These are phyloP conservation scores for Phaseolus coccineus DNA, from an alignment of 331 rosid species.

Conservation along the genomic window DNA sequence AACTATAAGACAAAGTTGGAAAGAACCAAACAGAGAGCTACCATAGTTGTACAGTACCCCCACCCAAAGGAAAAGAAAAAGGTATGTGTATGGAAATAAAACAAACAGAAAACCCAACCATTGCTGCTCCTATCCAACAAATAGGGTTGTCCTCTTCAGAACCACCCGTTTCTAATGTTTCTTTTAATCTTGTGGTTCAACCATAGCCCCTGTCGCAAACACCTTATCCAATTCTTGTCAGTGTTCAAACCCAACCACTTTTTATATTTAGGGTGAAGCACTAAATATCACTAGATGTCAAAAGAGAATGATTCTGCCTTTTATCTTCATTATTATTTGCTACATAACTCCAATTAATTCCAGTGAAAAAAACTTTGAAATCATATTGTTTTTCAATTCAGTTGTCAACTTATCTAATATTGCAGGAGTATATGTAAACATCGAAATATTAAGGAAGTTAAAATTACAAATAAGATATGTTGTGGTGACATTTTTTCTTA, in stretches of 20 bases:
- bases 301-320: too few relatives aligned
- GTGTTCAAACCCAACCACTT: neutral
- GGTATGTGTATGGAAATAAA: neutral
- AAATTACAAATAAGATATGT: too few relatives aligned
- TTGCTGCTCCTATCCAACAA: neutral
- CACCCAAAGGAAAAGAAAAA: neutral
- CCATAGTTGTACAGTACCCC: neutral
- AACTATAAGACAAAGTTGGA: neutral
- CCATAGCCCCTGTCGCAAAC: neutral
- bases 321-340: too few relatives aligned
- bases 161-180: conserved; percentile 45
- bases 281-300: too few relatives aligned
- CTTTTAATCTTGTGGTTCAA: conserved; percentile 17
- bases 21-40: neutral
- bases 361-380: too few relatives aligned
- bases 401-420: too few relatives aligned
- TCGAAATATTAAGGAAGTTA: too few relatives aligned
- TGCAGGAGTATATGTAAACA: too few relatives aligned
- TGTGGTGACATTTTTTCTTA: too few relatives aligned
- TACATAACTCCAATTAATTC: too few relatives aligned
- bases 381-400: too few relatives aligned
- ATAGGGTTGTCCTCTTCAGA: conserved; percentile 45
- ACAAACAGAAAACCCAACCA: neutral
- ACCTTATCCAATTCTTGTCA: neutral
- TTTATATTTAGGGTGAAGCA: too few relatives aligned